phyloP scores from a whole-genome alignment of 192 early-diverging fungal genomes.

The Lunasporangiospora selenospora region DNA sequence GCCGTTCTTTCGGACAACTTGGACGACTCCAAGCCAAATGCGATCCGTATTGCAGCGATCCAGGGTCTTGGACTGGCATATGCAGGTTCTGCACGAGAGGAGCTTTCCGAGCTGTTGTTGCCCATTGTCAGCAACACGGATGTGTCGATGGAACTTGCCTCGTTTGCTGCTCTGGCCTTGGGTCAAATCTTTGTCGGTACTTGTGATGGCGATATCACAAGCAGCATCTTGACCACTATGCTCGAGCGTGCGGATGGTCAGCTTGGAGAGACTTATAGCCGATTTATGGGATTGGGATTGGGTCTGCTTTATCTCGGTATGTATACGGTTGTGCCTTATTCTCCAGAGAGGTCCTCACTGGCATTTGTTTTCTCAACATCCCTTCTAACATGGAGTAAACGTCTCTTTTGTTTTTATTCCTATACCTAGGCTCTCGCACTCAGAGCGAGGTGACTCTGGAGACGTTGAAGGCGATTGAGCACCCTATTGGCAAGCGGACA shows the following conservation, averaged over 20 bases:
- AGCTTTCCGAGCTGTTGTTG: slow-evolving; percentile 82
- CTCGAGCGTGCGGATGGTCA: slow-evolving; percentile 92
- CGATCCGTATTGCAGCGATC: slow-evolving; percentile 81
- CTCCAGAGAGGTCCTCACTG: background rate
- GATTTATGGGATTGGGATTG: slow-evolving; percentile 95
- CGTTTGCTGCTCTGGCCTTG: slow-evolving; percentile 86
- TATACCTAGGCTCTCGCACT: slow-evolving; percentile 75
- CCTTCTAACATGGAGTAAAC: slow-evolving; percentile 2
- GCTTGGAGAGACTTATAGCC: slow-evolving; percentile 86
- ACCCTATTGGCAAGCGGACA: slow-evolving; percentile 91
- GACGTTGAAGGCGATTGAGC: slow-evolving; percentile 94
- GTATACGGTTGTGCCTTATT: background rate
- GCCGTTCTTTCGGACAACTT: slow-evolving; percentile 89
- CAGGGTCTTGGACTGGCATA: slow-evolving; percentile 92
- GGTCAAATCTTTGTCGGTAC: slow-evolving; percentile 94
- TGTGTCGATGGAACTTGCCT: slow-evolving; percentile 88
- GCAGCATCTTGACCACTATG: slow-evolving; percentile 91
- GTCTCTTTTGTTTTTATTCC: background rate
- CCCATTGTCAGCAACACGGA: slow-evolving; percentile 82
- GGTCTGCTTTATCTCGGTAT: slow-evolving; percentile 86
- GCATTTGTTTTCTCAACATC: background rate
- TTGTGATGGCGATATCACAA: slow-evolving; percentile 89
- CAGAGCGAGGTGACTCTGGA: slow-evolving; percentile 90
- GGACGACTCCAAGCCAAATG: slow-evolving; percentile 58
- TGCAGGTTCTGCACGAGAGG: slow-evolving; percentile 87